Evolutionary conservation across 352 stramenopile species (phyloP), one percentile per base, ranked within the genome.

Genomic region (Globisporangium nunn): DNA sequence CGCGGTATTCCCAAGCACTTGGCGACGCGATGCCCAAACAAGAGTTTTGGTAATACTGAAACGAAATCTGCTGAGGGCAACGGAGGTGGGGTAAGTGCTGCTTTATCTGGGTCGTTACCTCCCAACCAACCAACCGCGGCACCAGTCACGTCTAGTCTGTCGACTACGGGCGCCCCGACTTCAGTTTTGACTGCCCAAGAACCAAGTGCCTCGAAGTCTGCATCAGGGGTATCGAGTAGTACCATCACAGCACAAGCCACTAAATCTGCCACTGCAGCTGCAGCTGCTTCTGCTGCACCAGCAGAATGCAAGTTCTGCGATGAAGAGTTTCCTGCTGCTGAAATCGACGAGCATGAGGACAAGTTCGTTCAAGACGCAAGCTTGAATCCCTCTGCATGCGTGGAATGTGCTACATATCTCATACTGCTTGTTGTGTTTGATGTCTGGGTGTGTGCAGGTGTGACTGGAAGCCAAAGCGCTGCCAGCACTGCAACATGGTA

Each of bases 401-500:
- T 40, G 35, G 35, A 40, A 17, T 31, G 28, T 53, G 5, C 37
- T 43, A 14, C 12, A 17, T 1, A 12, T 12, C 35, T 41, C 35
- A 14, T 41, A 11, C 17, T 12, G 11, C 37, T 43, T 12, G 10
- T 3, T 43, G 37, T 12, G 10, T 17, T 10, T 43, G 37, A 11
- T 11, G 10, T 0, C n/a, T 12, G n/a, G 1, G 8, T 37, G 8
- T 40, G 35, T 11, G 8, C 50, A 90, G 78, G 23, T 92, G 82
- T 30, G 78, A 92, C 59, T 89, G 79, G 82, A 84, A 85, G 48
- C 82, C 82, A 0, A 84, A 79, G 61, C 76, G 78, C 18, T 92
- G 82, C 47, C 80, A 89, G 47, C 76, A 88, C 54, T 92, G 79
- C 64, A 90, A 88, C 56, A 90, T 89, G 82, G 80, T 89, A 23